Evolutionary conservation across 257 asterid species (phyloP), one percentile per base, ranked within the genome.

Genomic region (Ligustrum vulgare): DNA sequence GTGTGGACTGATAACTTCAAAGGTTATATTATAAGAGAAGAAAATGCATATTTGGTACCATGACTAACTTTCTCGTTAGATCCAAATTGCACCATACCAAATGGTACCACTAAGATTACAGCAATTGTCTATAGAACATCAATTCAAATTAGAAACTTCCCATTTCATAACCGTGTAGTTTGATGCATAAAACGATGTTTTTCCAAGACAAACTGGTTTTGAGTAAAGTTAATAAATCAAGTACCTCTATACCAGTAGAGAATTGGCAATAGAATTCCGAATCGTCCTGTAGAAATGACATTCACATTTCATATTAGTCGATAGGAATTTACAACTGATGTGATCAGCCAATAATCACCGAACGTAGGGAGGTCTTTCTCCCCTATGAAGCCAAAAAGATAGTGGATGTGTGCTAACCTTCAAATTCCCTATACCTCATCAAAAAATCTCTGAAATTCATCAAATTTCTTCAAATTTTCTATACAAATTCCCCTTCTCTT

Each of bases 71-170:
- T 90, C 28, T 82, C 87, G 73, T 87, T 82, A 71, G 97, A 94
- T 78, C 97, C 98, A 77, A 94, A 86, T 67, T 94, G 97, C 70
- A 90, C 84, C 56, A 92, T 95, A 22, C 98, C 97, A 77, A 87
- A 78, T 1, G 88, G 86, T 76, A 92, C 97, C 23, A 94, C 88
- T 10, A 94, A 83, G 80, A 94, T 88, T 25, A 94, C 82, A 77
- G 87, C 90, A 73, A 90, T 74, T 67, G 98, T 92, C 98, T 94
- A 93, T 77, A 79, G 74, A 79, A 80, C 8, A 43, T n/a, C 11
- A 35, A 25, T 33, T 43, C 43, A 33, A 60, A 33, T 80, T 20
- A 80, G 65, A n/a, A n/a, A n/a, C n/a, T n/a, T n/a, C n/a, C 25
- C 12, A 7, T 25, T 18, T 18, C 47, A 39, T 47, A 51, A 51